Conservation (phyloP, 2,329 filamentous ascomycete genomes). For the Cytospora leucostoma region DNA sequence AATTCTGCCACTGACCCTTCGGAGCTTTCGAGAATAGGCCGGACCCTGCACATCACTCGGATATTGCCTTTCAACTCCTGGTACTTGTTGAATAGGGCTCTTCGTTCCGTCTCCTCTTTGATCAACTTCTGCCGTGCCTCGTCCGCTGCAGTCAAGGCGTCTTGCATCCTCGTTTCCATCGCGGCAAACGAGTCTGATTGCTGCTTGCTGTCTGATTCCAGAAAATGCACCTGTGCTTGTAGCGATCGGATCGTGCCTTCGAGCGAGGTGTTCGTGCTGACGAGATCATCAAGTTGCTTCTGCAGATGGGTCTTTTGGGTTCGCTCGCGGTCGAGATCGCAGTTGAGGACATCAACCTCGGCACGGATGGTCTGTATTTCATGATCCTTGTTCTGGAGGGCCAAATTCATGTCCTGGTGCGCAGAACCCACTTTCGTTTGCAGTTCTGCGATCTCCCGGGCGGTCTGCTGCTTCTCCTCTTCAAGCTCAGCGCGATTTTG, state of each 20-base stretch:
- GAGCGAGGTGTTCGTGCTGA: conserved; percentile 63
- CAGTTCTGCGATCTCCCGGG: conserved; percentile 66
- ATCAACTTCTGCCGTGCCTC: conserved; percentile 79
- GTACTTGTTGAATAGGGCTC: conserved; percentile 95
- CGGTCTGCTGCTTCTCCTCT: conserved; percentile 56
- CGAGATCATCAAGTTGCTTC: conserved; percentile 58
- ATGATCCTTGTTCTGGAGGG: conserved; percentile 54
- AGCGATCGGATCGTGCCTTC: conserved; percentile 76
- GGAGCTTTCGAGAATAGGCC: conserved; percentile 63
- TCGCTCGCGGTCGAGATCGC: conserved; percentile 64
- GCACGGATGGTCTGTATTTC: conserved; percentile 53
- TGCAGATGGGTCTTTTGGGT: conserved; percentile 57
- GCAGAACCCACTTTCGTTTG: conserved; percentile 54
- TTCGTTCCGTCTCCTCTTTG: conserved; percentile 84
- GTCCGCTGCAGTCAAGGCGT: conserved; percentile 70
- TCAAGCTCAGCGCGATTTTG: conserved; percentile 66
- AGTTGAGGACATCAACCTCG: conserved; percentile 48
- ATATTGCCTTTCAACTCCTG: conserved; percentile 98
- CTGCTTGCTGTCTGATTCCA: conserved; percentile 86
- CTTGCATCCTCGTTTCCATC: conserved; percentile 78
- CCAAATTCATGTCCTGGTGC: conserved; percentile 51
- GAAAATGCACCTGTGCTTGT: conserved; percentile 80
- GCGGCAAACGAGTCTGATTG: conserved; percentile 83
- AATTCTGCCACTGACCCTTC: conserved; percentile 73
- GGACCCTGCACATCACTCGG: conserved; percentile 93